phyloP scores from a whole-genome alignment of 1,284 basidiomycete genomes.

The Cerrena zonata region DNA sequence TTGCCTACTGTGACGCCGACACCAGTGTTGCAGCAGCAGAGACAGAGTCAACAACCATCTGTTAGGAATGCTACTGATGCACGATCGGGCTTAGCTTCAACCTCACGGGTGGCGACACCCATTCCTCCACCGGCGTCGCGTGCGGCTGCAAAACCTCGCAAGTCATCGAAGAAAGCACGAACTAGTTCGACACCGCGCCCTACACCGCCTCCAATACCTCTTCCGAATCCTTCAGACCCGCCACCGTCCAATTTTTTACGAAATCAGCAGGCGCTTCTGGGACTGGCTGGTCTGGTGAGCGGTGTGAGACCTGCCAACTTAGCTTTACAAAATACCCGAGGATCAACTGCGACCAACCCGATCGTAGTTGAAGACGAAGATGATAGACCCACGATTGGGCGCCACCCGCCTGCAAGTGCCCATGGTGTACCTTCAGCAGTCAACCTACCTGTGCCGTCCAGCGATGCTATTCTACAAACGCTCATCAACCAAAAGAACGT shows the following conservation, averaged over 20 bases:
- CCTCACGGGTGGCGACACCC: constrained; percentile 2
- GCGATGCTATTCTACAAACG: constrained; percentile 52
- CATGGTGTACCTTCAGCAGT: constrained; percentile 20
- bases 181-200: constrained; percentile 25
- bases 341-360: constrained; percentile 53
- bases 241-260: constrained; percentile 66
- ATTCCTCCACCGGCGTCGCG: constrained; percentile 10
- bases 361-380: constrained; percentile 63
- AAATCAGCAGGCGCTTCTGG: constrained; percentile 63
- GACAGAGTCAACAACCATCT: constrained; percentile 6
- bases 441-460: constrained; percentile 41
- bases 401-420: constrained; percentile 13
- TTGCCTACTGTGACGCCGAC: constrained; percentile 49
- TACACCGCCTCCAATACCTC: constrained; percentile 47
- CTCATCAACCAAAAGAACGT: constrained; percentile 59
- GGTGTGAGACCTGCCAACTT: constrained; percentile 56
- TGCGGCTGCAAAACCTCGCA: constrained; percentile 18
- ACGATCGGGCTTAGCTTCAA: constrained; percentile 8
- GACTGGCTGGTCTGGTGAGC: constrained; percentile 62
- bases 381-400: constrained; percentile 24
- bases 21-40: constrained; percentile 9
- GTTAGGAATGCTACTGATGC: constrained; percentile 4
- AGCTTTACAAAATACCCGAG: constrained; percentile 35
- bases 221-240: constrained; percentile 56
- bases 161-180: constrained; percentile 29